Conservation (phyloP, 208 protist species). For the Strigomonas oncopelti region DNA sequence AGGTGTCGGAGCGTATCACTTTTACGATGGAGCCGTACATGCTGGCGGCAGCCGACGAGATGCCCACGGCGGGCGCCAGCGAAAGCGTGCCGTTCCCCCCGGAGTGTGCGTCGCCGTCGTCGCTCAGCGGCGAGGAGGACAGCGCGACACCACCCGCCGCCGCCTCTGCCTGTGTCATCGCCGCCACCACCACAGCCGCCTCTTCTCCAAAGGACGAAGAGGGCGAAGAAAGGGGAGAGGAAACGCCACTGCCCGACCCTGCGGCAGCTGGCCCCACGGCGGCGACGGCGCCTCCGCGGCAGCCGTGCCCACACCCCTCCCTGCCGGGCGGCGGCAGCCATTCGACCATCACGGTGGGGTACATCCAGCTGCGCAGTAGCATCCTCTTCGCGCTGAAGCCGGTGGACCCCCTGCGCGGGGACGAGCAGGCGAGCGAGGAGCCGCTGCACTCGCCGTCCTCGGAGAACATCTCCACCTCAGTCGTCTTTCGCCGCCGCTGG, state of each 20-base stretch:
- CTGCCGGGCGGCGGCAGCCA: neutral
- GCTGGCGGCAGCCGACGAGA: neutral
- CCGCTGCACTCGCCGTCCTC: conserved; percentile 29
- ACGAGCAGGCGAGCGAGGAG: conserved; percentile 13
- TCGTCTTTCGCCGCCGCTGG: conserved; percentile 73
- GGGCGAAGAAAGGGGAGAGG: neutral
- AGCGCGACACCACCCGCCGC: neutral
- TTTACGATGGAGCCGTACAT: conserved; percentile 33
- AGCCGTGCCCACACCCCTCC: neutral
- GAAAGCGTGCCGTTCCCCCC: neutral
- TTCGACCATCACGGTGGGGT: conserved; percentile 31
- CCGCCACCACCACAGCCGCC: neutral
- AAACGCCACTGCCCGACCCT: neutral
- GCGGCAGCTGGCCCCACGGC: neutral
- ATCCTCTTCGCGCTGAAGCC: conserved; percentile 76
- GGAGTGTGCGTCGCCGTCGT: neutral
- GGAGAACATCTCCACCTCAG: conserved; percentile 56
- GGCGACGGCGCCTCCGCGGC: conserved; percentile 16
- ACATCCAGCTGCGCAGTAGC: conserved; percentile 71
- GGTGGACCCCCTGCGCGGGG: conserved; percentile 41
- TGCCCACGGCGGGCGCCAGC: neutral
- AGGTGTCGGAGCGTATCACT: conserved; percentile 45
- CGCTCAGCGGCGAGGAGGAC: neutral
- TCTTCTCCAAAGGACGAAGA: neutral
- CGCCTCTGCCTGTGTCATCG: neutral